Base-by-base conservation (phyloP, 2,329 filamentous ascomycete genomes). In the Talaromyces atroroseus region DNA sequence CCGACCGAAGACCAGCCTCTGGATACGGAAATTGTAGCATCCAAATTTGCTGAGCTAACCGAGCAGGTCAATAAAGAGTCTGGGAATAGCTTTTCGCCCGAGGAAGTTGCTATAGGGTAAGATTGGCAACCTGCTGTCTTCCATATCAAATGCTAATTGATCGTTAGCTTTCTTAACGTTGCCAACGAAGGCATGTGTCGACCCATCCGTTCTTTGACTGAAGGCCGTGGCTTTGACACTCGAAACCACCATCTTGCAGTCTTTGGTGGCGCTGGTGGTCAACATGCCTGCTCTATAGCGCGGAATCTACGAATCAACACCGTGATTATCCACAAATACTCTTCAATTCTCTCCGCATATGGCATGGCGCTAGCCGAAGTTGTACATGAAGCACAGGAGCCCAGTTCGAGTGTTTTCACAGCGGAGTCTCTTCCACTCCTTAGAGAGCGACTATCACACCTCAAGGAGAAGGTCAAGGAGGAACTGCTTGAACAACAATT, bases 361-460 rank as follows among this genome's bases (percentile, higher is more conserved):
- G 92, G 92, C 14, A 92, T 96, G 86, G 90, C 91, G 0, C 76
- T 96, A 4, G 92, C 92, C 11, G 92, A 96, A 66, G 91, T 96
- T 0, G 92, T 96, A 0, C 90, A 96, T 61, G 92, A 96, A 73
- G 81, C 87, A 29, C 92, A 96, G 61, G 70, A 76, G 47, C 74
- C 74, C 10, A 78, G 83, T 52, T 40, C 36, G 14, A 18, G 16
- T 18, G 36, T 40, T 18, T 40, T 40, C 16, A 40, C 36, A n/a
- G n/a, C 36, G 18, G n/a, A 40, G n/a, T 40, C 36, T 14, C 36
- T 40, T n/a, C 14, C 5, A 40, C 10, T 6, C 36, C 36, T 40
- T 18, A n/a, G 16, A 18, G 36, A 40, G 12, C 2, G 50, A n/a
- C 36, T 52, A 11, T 16, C 18, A 10, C 14, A 1, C 3, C 24